Evolutionary conservation across 2,329 filamentous ascomycete genomes (phyloP).

Genomic region (Colletotrichum ledebouriae): DNA sequence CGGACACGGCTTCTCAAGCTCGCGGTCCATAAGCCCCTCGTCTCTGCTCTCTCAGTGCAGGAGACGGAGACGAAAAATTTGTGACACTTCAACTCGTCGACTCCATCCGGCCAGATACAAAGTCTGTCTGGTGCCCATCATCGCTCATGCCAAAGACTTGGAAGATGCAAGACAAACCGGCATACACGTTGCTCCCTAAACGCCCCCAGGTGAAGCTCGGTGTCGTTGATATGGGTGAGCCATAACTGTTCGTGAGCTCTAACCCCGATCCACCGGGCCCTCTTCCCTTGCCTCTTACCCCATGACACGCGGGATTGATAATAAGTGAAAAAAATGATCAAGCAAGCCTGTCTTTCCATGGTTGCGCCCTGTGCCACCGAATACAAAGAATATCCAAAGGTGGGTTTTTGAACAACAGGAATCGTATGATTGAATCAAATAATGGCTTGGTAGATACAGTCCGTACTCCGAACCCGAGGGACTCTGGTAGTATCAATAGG

Average conservation of each 20-base stretch:
- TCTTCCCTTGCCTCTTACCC: conserved; percentile 18
- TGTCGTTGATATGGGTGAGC: conserved; percentile 14
- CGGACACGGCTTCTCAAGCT: conserved; percentile 35
- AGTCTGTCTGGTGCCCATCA: conserved; percentile 34
- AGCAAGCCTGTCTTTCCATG: conserved; percentile 39
- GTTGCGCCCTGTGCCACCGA: conserved; percentile 36
- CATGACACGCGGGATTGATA: conserved; percentile 14
- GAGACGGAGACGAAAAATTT: neutral
- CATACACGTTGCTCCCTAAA: conserved; percentile 41
- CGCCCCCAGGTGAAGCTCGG: conserved; percentile 34
- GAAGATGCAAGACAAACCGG: conserved; percentile 37
- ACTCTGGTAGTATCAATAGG: conserved; percentile 35
- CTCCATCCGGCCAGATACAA: conserved; percentile 39
- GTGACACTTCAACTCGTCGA: conserved; percentile 36
- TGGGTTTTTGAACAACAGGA: conserved; percentile 33
- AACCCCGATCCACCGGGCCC: conserved; percentile 20
- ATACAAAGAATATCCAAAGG: conserved; percentile 19
- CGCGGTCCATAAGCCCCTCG: conserved; percentile 21
- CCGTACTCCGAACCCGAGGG: conserved; percentile 33
- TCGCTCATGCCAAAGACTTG: conserved; percentile 43
- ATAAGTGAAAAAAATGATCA: conserved; percentile 31
- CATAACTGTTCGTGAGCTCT: conserved; percentile 9
- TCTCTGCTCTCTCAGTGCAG: neutral
- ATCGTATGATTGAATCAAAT: conserved; percentile 11
- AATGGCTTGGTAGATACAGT: conserved; percentile 39